Evolutionary conservation across 768 basidiomycete species (phyloP).

Genomic region (Rhizopogon sp.): DNA sequence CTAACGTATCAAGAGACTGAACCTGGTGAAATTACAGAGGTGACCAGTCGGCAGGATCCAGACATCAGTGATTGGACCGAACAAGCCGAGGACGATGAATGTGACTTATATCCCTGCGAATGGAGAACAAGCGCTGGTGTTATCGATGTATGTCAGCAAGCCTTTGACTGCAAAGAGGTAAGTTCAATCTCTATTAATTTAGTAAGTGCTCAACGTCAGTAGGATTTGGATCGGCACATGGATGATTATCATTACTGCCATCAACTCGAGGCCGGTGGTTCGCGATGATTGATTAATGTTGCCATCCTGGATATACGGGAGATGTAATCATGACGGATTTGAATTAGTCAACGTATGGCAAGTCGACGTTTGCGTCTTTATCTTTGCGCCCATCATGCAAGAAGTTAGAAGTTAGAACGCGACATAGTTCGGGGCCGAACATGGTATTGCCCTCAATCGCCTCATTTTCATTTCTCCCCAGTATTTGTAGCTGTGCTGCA

Average conservation of each 20-base stretch:
- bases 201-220: background rate
- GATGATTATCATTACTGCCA: background rate
- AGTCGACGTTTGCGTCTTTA: background rate
- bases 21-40: slow-evolving; percentile 13
- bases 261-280: background rate
- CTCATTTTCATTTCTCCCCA: background rate
- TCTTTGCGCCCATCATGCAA: background rate
- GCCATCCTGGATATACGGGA: background rate
- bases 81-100: slow-evolving; percentile 12
- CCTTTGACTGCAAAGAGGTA: slow-evolving; percentile 27
- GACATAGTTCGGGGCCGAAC: too few relatives aligned
- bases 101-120: slow-evolving; percentile 19
- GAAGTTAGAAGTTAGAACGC: background rate
- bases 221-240: slow-evolving; percentile 7
- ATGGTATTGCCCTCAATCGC: too few relatives aligned
- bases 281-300: background rate
- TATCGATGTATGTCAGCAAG: slow-evolving; percentile 21
- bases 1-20: background rate
- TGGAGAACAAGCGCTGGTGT: slow-evolving; percentile 19
- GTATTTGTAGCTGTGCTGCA: background rate
- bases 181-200: background rate
- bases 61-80: background rate
- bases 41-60: slow-evolving; percentile 11
- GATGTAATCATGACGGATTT: background rate
- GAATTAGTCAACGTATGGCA: background rate